Percentiles rank a stretch among this genome's conserved stretches.
phyloP scores from a whole-genome alignment of 139 green algal genomes.

The Coelastrella sp. region DNA sequence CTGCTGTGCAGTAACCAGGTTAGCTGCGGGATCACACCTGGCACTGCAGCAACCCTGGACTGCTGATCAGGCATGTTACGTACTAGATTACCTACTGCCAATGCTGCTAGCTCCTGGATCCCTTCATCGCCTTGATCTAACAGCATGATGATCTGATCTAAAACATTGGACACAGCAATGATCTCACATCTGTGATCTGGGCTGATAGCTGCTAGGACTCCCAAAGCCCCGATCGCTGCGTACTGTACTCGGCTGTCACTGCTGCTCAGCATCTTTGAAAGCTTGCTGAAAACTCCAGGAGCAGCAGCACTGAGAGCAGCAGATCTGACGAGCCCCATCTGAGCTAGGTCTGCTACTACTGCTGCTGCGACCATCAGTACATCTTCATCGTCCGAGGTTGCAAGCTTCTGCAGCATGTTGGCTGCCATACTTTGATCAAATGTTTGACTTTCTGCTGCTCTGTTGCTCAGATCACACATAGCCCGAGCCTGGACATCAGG shows the following conservation, averaged over 20 bases:
- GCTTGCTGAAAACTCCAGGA: neutral
- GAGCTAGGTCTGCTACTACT: neutral
- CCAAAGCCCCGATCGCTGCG: neutral
- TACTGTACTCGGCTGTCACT: neutral
- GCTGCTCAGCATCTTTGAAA: neutral
- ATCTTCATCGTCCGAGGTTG: neutral
- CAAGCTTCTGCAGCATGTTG: neutral
- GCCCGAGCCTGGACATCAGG: neutral
- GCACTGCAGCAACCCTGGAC: neutral
- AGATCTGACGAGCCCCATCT: neutral
- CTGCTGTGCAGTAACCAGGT: neutral
- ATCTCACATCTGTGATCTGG: neutral
- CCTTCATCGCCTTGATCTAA: neutral
- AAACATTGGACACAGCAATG: neutral
- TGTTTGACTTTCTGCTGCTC: neutral
- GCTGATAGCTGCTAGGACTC: neutral
- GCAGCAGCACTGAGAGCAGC: neutral
- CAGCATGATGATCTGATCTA: neutral
- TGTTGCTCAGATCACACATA: neutral
- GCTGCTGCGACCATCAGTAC: neutral
- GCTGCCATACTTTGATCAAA: neutral
- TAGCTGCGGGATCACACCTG: neutral
- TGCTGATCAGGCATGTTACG: neutral
- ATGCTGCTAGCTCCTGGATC: neutral
- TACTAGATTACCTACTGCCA: neutral